These are phyloP conservation scores for Groenewaldozyma tartarivorans DNA, from an alignment of 805 yeast species.

Conservation along the genomic window DNA sequence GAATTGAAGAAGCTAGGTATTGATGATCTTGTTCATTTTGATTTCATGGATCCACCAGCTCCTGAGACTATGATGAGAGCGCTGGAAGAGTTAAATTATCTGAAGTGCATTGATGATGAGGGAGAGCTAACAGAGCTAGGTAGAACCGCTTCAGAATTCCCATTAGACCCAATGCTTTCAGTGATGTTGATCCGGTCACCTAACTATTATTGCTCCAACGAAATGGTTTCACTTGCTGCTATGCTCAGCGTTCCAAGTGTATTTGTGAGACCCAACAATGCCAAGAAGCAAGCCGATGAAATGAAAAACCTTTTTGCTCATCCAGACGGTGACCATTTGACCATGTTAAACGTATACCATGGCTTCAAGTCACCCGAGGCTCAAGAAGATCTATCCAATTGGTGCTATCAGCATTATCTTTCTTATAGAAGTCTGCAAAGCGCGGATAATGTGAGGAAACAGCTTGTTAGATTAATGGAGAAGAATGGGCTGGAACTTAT, in stretches of 20 bases:
- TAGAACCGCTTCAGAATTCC: conserved; percentile 83
- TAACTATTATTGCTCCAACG: conserved; percentile 78
- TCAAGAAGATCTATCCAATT: conserved; percentile 43
- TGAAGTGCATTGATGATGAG: conserved; percentile 83
- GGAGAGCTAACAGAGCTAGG: conserved; percentile 88
- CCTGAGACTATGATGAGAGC: conserved; percentile 99
- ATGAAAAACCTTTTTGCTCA: conserved; percentile 81
- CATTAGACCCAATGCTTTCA: conserved; percentile 91
- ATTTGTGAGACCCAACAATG: conserved; percentile 87
- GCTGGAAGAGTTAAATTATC: conserved; percentile 83
- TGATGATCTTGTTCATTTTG: conserved; percentile 94
- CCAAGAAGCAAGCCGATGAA: conserved; percentile 84
- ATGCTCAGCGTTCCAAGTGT: conserved; percentile 87
- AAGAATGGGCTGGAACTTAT: conserved; percentile 63
- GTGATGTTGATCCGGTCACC: conserved; percentile 86
- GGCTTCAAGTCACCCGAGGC: conserved; percentile 76
- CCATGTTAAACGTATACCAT: conserved; percentile 78
- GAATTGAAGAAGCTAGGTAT: conserved; percentile 90
- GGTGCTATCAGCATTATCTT: conserved; percentile 89
- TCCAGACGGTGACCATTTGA: conserved; percentile 90
- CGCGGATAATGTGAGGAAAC: conserved; percentile 81
- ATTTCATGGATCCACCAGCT: conserved; percentile 98
- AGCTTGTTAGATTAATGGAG: conserved; percentile 76
- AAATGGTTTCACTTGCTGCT: conserved; percentile 79
- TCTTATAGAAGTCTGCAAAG: conserved; percentile 74